phyloP scores from a whole-genome alignment of 768 basidiomycete species.

The Pisolithus orientalis region DNA sequence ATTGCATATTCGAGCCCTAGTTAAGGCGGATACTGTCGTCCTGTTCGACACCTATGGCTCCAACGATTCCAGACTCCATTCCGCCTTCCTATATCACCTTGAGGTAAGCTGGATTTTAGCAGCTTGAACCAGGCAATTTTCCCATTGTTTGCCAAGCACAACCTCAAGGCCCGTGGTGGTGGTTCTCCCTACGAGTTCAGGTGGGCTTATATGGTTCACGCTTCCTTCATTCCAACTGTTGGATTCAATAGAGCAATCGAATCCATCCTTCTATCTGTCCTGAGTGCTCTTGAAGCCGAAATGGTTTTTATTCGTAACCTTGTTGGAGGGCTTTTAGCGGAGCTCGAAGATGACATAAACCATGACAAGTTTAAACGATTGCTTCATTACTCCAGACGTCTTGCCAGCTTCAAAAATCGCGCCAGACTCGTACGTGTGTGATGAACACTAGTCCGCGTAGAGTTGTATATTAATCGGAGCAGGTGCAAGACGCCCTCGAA shows the following conservation, averaged over 20 bases:
- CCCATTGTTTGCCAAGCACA: slow-evolving; percentile 50
- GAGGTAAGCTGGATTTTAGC: slow-evolving; percentile 45
- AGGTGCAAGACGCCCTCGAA: slow-evolving; percentile 88
- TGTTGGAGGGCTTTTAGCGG: slow-evolving; percentile 83
- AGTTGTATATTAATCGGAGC: slow-evolving; percentile 7
- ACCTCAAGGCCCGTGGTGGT: slow-evolving; percentile 64
- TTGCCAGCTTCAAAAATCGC: slow-evolving; percentile 86
- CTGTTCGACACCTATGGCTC: slow-evolving; percentile 92
- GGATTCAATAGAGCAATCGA: slow-evolving; percentile 72
- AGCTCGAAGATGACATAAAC: slow-evolving; percentile 93
- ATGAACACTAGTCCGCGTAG: neutral
- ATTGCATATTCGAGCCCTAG: slow-evolving; percentile 88
- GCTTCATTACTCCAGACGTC: slow-evolving; percentile 84
- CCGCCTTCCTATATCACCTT: slow-evolving; percentile 81
- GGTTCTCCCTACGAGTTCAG: slow-evolving; percentile 85
- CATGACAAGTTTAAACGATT: slow-evolving; percentile 90
- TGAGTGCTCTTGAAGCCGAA: slow-evolving; percentile 92
- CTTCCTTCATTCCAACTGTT: slow-evolving; percentile 9
- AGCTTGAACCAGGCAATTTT: slow-evolving; percentile 2
- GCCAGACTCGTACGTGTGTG: slow-evolving; percentile 60
- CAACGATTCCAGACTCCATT: slow-evolving; percentile 78
- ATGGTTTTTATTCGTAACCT: slow-evolving; percentile 91
- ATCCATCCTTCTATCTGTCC: slow-evolving; percentile 84
- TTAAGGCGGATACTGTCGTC: slow-evolving; percentile 88
- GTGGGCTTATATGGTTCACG: slow-evolving; percentile 33